Evolutionary conservation across 163 green algal genomes (phyloP), one percentile per base, ranked within the genome.

Genomic region (Chlamydomonas reinhardtii): DNA sequence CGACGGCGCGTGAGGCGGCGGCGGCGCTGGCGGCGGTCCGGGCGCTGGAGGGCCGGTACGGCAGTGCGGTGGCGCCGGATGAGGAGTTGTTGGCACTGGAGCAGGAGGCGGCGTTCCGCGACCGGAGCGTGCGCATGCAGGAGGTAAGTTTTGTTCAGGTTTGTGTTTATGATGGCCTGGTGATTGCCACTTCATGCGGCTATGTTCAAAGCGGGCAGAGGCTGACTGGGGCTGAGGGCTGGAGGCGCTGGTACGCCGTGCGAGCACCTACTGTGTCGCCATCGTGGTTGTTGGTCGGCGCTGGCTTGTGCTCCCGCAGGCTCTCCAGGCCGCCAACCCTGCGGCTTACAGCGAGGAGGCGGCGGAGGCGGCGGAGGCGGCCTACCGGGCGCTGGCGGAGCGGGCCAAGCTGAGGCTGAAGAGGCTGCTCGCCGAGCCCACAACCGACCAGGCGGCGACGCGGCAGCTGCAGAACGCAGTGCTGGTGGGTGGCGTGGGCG

Each of bases 271-370:
- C 5, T 8, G 5, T 48, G 39, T 48, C 39, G 39, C 8, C 39
- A 48, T 48, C 39, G 8, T 48, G 5, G 39, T 48, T 48, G 39
- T 48, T 5, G 5, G 39, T 48, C 8, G 39, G 39, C 8, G 39
- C 39, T 48, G 5, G 39, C 48, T 17, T 56, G 48, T 56, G 48
- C 48, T 56, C 74, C 56, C 54, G 12, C 61, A 82, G 75, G 75
- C 75, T 24, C 83, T 91, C 6, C 59, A 81, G 64, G 75, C 71
- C 20, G 76, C 73, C 56, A 92, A 92, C 80, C 89, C 89, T 4
- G 85, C 81, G 29, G 89, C 89, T 14, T 92, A 85, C 82, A 69
- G 76, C 4, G 84, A 92, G 81, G 77, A 89, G 56, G 77, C 74
- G 11, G 89, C 89, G 2, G 70, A 83, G 62, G 75, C 86, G 43